Conservation (phyloP, 495 filamentous ascomycete genomes). For the Oidiodendron maius region DNA sequence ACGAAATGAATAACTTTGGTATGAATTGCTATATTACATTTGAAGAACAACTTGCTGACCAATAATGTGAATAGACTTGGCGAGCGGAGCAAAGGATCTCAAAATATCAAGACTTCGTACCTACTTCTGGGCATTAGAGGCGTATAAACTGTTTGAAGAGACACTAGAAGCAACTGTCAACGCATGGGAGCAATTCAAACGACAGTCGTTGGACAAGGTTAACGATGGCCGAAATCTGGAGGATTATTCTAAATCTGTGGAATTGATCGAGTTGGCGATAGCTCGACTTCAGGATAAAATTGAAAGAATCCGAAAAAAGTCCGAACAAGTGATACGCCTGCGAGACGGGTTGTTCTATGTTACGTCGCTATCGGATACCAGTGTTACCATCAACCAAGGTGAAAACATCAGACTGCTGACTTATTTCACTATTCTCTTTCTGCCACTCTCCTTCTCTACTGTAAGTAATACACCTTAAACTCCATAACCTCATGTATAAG, state of each 20-base stretch:
- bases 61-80: neutral
- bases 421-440: too few species aligned
- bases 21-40: neutral
- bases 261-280: neutral
- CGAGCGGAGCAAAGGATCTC: neutral
- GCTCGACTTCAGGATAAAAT: neutral
- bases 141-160: neutral
- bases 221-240: neutral
- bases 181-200: neutral
- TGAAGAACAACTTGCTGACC: neutral
- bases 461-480: too few species aligned
- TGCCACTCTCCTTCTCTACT: too few species aligned
- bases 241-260: neutral
- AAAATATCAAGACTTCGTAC: neutral
- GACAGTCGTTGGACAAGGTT: neutral
- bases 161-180: neutral
- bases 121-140: neutral
- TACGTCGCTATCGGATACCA: neutral
- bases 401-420: too few species aligned
- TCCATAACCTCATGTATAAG: too few species aligned
- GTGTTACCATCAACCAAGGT: neutral
- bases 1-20: neutral
- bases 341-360: neutral
- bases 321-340: neutral
- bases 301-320: neutral